Evolutionary conservation across 1,139 yeast genomes (phyloP), one percentile per base, ranked within the genome.

Genomic region (Williopsis jadinii): DNA sequence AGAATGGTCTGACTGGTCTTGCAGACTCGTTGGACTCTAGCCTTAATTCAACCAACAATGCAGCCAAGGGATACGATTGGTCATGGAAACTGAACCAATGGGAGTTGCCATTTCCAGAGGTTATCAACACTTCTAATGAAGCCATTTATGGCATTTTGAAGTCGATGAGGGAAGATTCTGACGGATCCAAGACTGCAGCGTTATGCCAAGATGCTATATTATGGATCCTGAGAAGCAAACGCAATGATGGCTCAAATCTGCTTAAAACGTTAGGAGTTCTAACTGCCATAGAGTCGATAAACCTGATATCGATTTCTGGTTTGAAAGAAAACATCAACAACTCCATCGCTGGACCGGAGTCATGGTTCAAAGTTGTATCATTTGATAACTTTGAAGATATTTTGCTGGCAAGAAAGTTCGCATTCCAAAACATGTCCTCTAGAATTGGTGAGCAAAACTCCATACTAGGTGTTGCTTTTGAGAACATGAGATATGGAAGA

Each of bases 51-150:
- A 41, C 42, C 4, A 42, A 53, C 6, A 41, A 50, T 5, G 48
- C 50, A 4, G 32, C 36, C 8, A 47, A 45, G 11, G 41, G 48
- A 11, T 71, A 65, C 47, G 67, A 74, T 40, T 73, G 82, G 71
- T 72, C 80, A 0, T 85, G 95, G 95, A 82, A 81, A 54, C 61
- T 85, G 32, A 73, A 70, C 41, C 70, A 73, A 39, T 86, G 95
- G 95, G 82, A 80, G 43, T 44, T 81, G 5, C 84, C 92, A 0
- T 52, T 55, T 2, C 64, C 74, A 0, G 52, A 50, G 3, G 46
- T 45, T 0, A 56, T 71, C 0, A 36, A 39, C 0, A 58, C 60
- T 3, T 71, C 68, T 37, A 68, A 73, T 41, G 72, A 70, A 37
- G 56, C 63, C 8, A 62, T 75, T 11, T 83, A 77, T 53, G 65